A percentile compares a stretch with the other conserved stretches of the same genome.
These are phyloP conservation scores for Melampsora larici-populina DNA, from an alignment of 1,284 basidiomycete species.

Conservation along the genomic window DNA sequence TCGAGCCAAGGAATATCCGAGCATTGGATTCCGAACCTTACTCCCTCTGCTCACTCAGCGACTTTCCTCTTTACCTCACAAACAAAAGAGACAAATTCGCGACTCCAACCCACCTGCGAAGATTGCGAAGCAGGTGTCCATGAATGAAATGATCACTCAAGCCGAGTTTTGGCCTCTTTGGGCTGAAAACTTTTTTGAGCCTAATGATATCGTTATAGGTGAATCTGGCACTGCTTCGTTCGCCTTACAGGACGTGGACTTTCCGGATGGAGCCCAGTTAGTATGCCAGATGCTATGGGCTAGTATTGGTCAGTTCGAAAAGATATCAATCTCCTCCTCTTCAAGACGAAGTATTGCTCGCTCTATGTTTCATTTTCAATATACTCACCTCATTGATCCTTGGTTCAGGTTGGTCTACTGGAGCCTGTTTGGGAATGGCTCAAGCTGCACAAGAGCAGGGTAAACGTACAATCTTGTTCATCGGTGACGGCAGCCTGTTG, in stretches of 20 bases:
- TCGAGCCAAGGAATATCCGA: conserved; percentile 47
- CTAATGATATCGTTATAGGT: conserved; percentile 70
- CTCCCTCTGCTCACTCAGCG: conserved; percentile 48
- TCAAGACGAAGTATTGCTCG: no score
- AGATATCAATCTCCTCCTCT: neutral
- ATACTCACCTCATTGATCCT: no score
- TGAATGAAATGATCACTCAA: conserved; percentile 32
- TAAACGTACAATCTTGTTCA: conserved; percentile 72
- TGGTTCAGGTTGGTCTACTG: conserved; percentile 72
- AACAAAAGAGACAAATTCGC: conserved; percentile 43
- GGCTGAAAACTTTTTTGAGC: conserved; percentile 67
- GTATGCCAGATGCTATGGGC: conserved; percentile 67
- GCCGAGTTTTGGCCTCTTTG: conserved; percentile 73
- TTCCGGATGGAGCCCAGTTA: conserved; percentile 49
- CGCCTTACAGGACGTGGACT: conserved; percentile 45
- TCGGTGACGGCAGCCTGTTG: conserved; percentile 65
- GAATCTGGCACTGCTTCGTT: conserved; percentile 64
- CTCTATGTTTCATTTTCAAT: no score
- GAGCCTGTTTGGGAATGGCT: conserved; percentile 66
- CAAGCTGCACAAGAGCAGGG: conserved; percentile 68
- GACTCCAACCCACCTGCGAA: conserved; percentile 44
- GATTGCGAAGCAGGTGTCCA: conserved; percentile 37
- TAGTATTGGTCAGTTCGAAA: conserved; percentile 56
- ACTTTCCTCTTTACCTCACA: conserved; percentile 34
- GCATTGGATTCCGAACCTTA: conserved; percentile 47